Evolutionary conservation across 495 filamentous ascomycete species (phyloP).

Genomic region (Penicillium goetzii): DNA sequence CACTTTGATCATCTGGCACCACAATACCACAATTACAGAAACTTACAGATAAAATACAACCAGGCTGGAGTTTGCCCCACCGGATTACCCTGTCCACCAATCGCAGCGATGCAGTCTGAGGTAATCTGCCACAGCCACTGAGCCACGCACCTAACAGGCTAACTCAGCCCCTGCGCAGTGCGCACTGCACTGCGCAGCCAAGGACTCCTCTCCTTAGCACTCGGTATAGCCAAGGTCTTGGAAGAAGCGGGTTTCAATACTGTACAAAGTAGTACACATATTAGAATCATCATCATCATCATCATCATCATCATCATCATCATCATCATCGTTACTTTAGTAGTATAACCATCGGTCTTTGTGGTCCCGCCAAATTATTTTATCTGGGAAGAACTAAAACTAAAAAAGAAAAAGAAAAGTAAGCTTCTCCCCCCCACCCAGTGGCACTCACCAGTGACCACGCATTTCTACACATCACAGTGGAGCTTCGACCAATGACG

Average conservation of each 20-base stretch:
- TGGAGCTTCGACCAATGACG: background rate
- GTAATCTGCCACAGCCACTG: conserved; percentile 2
- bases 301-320: no score
- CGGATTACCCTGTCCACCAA: background rate
- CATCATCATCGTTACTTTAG: no score
- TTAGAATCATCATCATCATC: no score
- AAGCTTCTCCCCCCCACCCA: background rate
- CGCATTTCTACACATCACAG: background rate
- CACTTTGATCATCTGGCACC: background rate
- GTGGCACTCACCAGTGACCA: no score
- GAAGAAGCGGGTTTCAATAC: no score
- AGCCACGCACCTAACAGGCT: background rate
- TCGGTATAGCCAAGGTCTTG: background rate
- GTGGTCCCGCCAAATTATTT: background rate
- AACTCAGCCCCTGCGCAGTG: background rate
- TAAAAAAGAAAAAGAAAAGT: background rate
- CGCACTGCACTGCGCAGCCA: no score
- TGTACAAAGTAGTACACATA: no score
- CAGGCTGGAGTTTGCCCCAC: background rate
- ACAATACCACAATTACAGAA: background rate
- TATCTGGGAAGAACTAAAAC: background rate
- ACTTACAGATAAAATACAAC: background rate
- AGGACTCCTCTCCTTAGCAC: background rate
- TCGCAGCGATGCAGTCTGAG: background rate
- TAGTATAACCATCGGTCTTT: no score